phyloP scores from a whole-genome alignment of 257 asterid genomes.

The Solanum arcanum region DNA sequence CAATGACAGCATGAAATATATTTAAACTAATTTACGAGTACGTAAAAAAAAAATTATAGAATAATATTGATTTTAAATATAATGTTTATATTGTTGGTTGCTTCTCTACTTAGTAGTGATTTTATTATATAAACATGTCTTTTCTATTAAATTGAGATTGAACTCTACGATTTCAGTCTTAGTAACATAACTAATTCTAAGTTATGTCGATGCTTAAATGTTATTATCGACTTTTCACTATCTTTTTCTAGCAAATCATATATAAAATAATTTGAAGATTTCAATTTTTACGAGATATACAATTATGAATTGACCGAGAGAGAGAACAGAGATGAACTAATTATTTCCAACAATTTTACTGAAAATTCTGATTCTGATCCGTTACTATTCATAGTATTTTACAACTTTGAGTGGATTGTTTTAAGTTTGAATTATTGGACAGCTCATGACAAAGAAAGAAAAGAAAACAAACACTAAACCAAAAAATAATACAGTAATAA shows the following conservation, averaged over 20 bases:
- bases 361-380: neutral
- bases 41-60: neutral
- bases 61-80: neutral
- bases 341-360: neutral
- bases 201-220: neutral
- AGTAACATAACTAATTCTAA: too few relatives aligned
- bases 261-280: too few relatives aligned
- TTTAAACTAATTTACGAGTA: neutral
- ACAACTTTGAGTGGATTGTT: neutral
- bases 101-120: neutral
- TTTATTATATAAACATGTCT: neutral
- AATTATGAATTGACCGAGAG: neutral
- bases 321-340: neutral
- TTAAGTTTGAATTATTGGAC: neutral
- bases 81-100: neutral
- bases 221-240: neutral
- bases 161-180: neutral
- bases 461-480: neutral
- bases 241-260: neutral
- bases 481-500: neutral
- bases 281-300: neutral
- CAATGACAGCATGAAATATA: neutral
- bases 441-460: neutral
- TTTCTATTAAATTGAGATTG: neutral
- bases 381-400: neutral